Base-by-base conservation (phyloP, 2,329 filamentous ascomycete genomes). In the Paraphoma chrysanthemicola region DNA sequence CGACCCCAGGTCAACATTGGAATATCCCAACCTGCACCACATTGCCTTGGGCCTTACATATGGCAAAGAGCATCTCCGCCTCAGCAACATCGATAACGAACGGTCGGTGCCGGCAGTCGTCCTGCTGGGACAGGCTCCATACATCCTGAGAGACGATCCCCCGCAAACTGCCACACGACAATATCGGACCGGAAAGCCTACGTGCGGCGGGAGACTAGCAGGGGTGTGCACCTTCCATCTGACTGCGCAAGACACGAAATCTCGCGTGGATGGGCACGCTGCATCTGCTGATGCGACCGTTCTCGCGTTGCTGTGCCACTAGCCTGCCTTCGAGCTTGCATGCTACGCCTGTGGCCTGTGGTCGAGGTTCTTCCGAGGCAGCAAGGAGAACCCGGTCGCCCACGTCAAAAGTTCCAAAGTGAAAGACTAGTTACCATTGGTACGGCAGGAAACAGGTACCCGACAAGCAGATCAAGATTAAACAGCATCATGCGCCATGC, bases 91-190 rank as follows among this genome's bases (percentile, higher is more conserved):
- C 29, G 14, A 17, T 9, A 31, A 44, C 17, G 10, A 38, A 29
- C 16, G 16, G 29, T 7, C 8, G 16, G 29, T 12, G 30, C 16
- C 23, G 45, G 45, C 46, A 29, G 51, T 39, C 28, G 23, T 14
- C 23, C 16, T 12, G 39, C 39, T 48, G 36, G 43, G 38, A 36
- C 17, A 38, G 16, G 17, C 46, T 42, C 45, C 18, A 42, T 16
- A 31, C 12, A 53, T 53, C 18, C 47, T 48, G 39, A 60, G 52
- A 69, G 65, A 52, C 65, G 68, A 66, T 73, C 62, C 68, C 68
- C 68, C 62, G 66, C 67, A 71, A 60, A 58, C 52, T 51, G 42
- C 45, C 23, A 55, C 63, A 60, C 48, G 52, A 65, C 6, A 53
- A 63, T 23, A 39, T 53, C 60, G 62, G 60, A 59, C 59, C 64